phyloP scores from a whole-genome alignment of 2,329 filamentous ascomycete genomes.

The Dichotomopilus funicola region DNA sequence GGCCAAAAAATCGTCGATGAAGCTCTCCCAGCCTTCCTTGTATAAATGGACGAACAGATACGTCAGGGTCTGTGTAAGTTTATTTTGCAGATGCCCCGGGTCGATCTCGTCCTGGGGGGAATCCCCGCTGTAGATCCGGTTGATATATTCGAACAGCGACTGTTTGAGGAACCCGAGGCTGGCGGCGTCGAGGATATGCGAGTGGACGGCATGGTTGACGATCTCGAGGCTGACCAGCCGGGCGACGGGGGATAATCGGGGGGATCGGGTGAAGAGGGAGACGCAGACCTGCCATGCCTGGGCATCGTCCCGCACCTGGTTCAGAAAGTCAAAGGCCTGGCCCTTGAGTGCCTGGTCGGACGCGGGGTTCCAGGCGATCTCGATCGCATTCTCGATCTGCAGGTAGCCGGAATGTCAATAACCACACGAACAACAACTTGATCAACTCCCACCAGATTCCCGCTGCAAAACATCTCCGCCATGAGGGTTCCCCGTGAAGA shows the following conservation, averaged over 20 bases:
- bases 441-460: no score
- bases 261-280: conserved; percentile 72
- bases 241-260: conserved; percentile 72
- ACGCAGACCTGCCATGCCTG: conserved; percentile 89
- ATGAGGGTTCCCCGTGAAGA: no score
- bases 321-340: conserved; percentile 76
- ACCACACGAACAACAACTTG: neutral
- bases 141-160: conserved; percentile 73
- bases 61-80: conserved; percentile 91
- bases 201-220: conserved; percentile 84
- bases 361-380: conserved; percentile 80
- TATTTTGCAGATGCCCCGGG: conserved; percentile 79
- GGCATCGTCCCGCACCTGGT: conserved; percentile 72
- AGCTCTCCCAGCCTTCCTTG: conserved; percentile 75
- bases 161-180: conserved; percentile 73
- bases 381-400: conserved; percentile 89
- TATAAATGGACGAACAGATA: conserved; percentile 89
- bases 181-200: conserved; percentile 65
- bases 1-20: conserved; percentile 82
- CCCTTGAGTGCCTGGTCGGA: conserved; percentile 68
- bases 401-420: neutral
- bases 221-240: conserved; percentile 87
- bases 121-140: conserved; percentile 62
- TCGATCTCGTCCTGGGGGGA: conserved; percentile 54
- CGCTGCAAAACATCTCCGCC: no score